Percentiles rank a stretch among this genome's conserved stretches.
Conservation (phyloP, 78 protist species). For the Carpediemonas membranifera region DNA sequence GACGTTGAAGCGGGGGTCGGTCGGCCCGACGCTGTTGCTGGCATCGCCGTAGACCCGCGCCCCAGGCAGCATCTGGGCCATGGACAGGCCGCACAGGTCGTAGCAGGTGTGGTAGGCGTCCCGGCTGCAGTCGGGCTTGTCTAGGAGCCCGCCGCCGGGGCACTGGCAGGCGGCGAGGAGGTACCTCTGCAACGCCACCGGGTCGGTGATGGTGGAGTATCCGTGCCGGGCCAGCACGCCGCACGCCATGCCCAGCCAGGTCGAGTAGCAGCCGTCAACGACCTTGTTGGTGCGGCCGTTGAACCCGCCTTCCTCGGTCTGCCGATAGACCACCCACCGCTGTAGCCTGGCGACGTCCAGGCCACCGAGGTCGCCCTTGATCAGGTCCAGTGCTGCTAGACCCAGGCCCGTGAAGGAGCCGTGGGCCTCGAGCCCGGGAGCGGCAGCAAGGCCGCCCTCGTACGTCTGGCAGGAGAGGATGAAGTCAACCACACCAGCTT, state of each 20-base stretch:
- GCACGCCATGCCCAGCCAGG: constrained; percentile 74
- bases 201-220: constrained; percentile 9
- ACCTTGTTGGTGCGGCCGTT: constrained; percentile 90
- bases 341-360: no score
- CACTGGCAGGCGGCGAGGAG: constrained; percentile 44
- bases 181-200: constrained; percentile 55
- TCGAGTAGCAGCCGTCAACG: constrained; percentile 89
- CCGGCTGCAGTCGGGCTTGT: constrained; percentile 65
- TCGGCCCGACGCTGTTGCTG: no score
- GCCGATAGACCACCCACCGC: constrained; percentile 69
- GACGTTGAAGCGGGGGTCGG: no score
- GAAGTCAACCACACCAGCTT: constrained; percentile 25
- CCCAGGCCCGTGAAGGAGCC: constrained; percentile 94
- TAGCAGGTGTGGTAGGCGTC: constrained; percentile 88
- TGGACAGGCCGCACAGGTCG: no score
- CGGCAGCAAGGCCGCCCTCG: constrained; percentile 89
- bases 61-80: no score
- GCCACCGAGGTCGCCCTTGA: no score
- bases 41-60: no score
- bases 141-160: constrained; percentile 58
- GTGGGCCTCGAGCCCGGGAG: constrained; percentile 84
- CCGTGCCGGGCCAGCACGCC: constrained; percentile 15
- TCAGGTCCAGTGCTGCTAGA: constrained; percentile 61
- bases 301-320: constrained; percentile 84
- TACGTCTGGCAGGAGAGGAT: no score